Evolutionary conservation across 495 filamentous ascomycete genomes (phyloP), one percentile per base, ranked within the genome.

Genomic region (Echria macrotheca): DNA sequence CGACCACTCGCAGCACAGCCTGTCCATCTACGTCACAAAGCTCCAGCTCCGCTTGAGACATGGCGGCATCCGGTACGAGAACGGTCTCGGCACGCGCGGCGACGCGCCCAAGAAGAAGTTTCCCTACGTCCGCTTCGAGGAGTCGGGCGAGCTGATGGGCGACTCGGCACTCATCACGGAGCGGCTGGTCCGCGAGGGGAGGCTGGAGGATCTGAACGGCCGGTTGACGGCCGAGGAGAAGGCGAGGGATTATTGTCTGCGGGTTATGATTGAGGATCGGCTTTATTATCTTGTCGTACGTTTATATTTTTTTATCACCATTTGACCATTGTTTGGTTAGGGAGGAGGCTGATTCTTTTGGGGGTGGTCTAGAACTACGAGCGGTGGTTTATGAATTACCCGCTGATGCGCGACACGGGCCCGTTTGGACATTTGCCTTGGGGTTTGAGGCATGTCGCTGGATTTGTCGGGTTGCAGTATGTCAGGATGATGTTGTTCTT

Each of bases 1-100:
- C 5, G 24, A 33, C 28, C 40, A 10, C 12, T 26, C 19, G 19
- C 40, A 22, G 4, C 74, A 80, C 53, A 68, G 69, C 49, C 77
- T 75, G 70, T 79, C 75, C 0, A 72, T 77, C 5, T 83, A 80
- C 56, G 74, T 75, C 45, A 76, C 56, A 4, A 83, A 81, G 50
- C 70, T 81, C 42, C 78, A 81, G 53, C 65, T 74, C 35, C 76
- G 76, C 0, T 63, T 83, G 3, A 75, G 78, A 2, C 71, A 78
- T 43, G 66, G 63, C 8, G 54, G 57, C 1, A 35, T 78, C n/a
- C 40, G 66, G 0, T 81, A 83, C 57, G 47, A 41, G 4, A 50
- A 58, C 4, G 68, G 68, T 3, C 10, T 49, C 2, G 78, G 75
- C 0, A 71, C 71, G 0, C 22, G 62, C 0, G 11, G 17, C 21